phyloP scores from a whole-genome alignment of 257 asterid genomes.

The Echium plantagineum region DNA sequence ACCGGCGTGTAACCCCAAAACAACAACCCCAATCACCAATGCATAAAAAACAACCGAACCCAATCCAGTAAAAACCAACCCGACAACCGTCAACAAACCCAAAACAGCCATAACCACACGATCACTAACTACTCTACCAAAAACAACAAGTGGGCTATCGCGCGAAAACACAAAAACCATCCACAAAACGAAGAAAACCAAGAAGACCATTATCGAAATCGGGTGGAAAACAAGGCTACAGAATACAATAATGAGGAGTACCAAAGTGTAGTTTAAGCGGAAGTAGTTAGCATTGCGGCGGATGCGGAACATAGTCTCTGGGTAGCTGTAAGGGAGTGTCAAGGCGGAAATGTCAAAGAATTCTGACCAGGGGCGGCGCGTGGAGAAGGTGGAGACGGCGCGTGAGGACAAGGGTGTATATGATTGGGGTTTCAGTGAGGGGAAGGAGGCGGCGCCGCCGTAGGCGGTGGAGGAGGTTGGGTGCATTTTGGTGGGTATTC shows the following conservation, averaged over 20 bases:
- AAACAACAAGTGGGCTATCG: constrained; percentile 38
- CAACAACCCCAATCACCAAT: constrained; percentile 41
- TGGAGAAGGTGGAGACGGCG: constrained; percentile 31
- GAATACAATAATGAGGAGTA: constrained; percentile 49
- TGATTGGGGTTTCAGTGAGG: constrained; percentile 1
- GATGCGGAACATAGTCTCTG: constrained; percentile 51
- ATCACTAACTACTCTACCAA: constrained; percentile 41
- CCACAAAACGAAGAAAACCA: constrained; percentile 43
- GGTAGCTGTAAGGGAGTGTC: constrained; percentile 47
- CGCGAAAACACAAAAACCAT: constrained; percentile 45
- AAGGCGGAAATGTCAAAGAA: constrained; percentile 37
- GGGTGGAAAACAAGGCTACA: constrained; percentile 78
- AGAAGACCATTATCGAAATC: constrained; percentile 66
- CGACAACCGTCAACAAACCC: constrained; percentile 56
- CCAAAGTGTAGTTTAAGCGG: constrained; percentile 64
- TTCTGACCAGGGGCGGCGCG: constrained; percentile 62
- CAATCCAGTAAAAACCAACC: constrained; percentile 50
- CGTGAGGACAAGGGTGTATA: constrained; percentile 15
- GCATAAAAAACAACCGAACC: constrained; percentile 69
- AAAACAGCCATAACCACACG: constrained; percentile 39
- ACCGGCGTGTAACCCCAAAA: constrained; percentile 46
- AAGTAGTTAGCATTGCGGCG: constrained; percentile 63
- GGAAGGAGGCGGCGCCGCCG: no score
- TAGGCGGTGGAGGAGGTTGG: no score
- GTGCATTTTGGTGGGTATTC: no score